phyloP scores from a whole-genome alignment of 129 eudicot species.

The Solidago caesia region DNA sequence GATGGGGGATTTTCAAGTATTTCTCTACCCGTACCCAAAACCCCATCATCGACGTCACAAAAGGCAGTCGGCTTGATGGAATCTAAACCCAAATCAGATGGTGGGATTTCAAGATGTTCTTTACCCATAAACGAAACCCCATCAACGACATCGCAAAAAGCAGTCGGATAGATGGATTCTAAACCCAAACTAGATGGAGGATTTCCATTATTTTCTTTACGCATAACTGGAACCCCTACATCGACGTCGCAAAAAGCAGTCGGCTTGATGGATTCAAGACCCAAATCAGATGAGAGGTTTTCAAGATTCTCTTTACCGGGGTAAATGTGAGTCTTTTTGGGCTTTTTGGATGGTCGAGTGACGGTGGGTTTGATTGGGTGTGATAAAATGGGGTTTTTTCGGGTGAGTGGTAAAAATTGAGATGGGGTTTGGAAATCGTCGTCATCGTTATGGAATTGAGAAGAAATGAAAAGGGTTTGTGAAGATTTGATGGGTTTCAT shows the following conservation, averaged over 20 bases:
- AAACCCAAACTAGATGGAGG: conserved; percentile 19
- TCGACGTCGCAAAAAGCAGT: conserved; percentile 23
- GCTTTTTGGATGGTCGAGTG: conserved; percentile 47
- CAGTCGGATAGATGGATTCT: conserved; percentile 39
- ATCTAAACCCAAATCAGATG: conserved; percentile 29
- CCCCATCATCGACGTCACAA: conserved; percentile 4
- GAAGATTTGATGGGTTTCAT: conserved; percentile 24
- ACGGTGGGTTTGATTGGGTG: conserved; percentile 33
- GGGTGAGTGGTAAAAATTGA: conserved; percentile 34
- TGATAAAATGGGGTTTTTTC: conserved; percentile 31
- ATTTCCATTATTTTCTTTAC: not conserved
- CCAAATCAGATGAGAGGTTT: conserved; percentile 13
- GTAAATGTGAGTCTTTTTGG: conserved; percentile 24
- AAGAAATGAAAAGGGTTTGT: conserved; percentile 21
- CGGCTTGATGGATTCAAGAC: conserved; percentile 39
- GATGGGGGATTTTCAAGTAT: not conserved
- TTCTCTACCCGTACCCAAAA: not conserved
- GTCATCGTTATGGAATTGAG: conserved; percentile 37
- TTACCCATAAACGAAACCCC: conserved; percentile 33
- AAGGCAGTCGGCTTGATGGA: conserved; percentile 38
- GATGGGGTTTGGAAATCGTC: conserved; percentile 63
- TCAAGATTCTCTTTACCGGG: conserved; percentile 47
- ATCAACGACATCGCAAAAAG: conserved; percentile 16
- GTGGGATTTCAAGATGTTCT: conserved; percentile 27
- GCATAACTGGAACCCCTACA: not conserved